Evolutionary conservation across 805 yeast genomes (phyloP).

Genomic region (Saccharomycopsis sp.): DNA sequence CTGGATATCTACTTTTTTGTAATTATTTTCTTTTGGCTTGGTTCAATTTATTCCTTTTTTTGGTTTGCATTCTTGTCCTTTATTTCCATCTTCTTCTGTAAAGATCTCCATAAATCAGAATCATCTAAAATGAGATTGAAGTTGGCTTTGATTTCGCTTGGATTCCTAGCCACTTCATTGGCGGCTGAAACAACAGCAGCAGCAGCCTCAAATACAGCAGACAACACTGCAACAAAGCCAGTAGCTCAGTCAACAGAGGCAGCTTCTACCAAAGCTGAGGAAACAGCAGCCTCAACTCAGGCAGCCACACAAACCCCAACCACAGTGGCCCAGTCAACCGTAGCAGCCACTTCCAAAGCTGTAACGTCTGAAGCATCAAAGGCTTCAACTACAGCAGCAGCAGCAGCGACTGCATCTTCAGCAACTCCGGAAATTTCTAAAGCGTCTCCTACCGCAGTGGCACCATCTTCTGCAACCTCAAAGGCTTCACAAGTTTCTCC

Average conservation of each 20-base stretch:
- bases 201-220: neutral
- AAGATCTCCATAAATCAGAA: too few relatives aligned
- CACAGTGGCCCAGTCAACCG: too few relatives aligned
- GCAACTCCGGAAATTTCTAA: neutral
- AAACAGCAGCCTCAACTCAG: too few relatives aligned
- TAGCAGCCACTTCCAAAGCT: conserved; percentile 19
- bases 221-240: neutral
- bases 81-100: too few relatives aligned
- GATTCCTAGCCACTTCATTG: conserved; percentile 1
- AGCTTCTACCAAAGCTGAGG: too few relatives aligned
- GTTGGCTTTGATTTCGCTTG: neutral
- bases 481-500: too few relatives aligned
- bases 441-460: neutral
- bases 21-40: too few relatives aligned
- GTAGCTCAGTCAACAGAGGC: too few relatives aligned
- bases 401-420: neutral
- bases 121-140: neutral
- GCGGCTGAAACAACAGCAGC: conserved; percentile 4
- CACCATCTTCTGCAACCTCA: neutral
- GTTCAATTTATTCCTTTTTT: too few relatives aligned
- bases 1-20: too few relatives aligned
- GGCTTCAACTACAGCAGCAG: conserved; percentile 4
- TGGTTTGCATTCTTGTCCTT: too few relatives aligned
- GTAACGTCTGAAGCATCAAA: conserved; percentile 19
- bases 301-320: conserved; percentile 23